Evolutionary conservation across 306 rosid species (phyloP), one percentile per base, ranked within the genome.

Genomic region (Citrullus colocynthis): DNA sequence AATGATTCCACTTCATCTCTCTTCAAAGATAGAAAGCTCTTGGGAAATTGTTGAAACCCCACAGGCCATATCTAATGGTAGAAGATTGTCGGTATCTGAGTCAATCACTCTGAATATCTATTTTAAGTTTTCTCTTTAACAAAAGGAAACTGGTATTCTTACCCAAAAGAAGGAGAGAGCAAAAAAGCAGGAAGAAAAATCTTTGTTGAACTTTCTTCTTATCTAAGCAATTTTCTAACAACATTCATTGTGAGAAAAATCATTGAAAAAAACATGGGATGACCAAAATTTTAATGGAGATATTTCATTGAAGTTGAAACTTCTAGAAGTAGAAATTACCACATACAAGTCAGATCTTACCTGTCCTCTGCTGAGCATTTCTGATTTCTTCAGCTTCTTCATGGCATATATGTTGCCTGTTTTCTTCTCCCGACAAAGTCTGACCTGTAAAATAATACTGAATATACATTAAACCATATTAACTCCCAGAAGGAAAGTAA

Each of bases 281-380:
- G 41, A 28, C 1, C 15, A 21, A 7, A 14, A 0, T 7, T 24
- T 24, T 49, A 49, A 49, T 28, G 44, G 54, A 48, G n/a, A 51
- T 51, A 72, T 28, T 48, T 10, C 48, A 36, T 44, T 48, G 60
- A 56, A 57, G 52, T 56, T 18, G 8, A n/a, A 18, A 42, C 77
- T 4, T 49, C 9, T 36, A 81, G 63, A 57, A 76, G 55, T 78
- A 9, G 15, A 60, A 58, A 42, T 41, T 56, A 45, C 56, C 30
- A 32, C 34, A 4, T 60, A 54, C 32, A 59, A 18, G 1, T 56
- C 58, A 67, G 58, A 66, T 69, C 59, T 80, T 79, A 86, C 91
- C 89, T 88, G 91, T 44, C 91, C 91, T 78, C 91, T 80, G 80
- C 89, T 88, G 80, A 88, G 88, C 91, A 88, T 88, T 88, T 88